phyloP scores from a whole-genome alignment of 2,329 filamentous ascomycete genomes.

The Fusarium anthophilum region DNA sequence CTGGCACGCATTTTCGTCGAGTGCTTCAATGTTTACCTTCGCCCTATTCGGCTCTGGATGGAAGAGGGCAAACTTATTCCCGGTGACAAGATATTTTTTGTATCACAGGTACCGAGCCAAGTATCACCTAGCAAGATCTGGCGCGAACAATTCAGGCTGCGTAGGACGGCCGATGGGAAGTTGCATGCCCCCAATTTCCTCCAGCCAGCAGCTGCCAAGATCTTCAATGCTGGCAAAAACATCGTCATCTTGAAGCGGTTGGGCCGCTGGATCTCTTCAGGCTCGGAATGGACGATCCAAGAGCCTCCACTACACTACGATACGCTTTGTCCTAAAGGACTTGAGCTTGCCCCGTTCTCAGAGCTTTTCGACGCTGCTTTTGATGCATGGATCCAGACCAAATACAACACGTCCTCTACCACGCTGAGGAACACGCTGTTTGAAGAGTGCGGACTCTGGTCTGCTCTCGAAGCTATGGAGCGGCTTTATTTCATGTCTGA shows the following conservation, averaged over 20 bases:
- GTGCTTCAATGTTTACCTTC: constrained; percentile 84
- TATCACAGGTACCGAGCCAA: constrained; percentile 66
- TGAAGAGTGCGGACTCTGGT: constrained; percentile 72
- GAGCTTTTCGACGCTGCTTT: constrained; percentile 79
- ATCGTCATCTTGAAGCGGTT: constrained; percentile 84
- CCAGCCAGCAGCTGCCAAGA: constrained; percentile 71
- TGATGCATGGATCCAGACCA: constrained; percentile 78
- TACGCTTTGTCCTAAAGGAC: constrained; percentile 59
- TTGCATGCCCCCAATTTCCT: constrained; percentile 81
- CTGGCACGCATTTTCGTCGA: constrained; percentile 78
- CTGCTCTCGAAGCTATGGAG: constrained; percentile 72
- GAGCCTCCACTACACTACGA: constrained; percentile 66
- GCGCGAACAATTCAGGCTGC: constrained; percentile 77
- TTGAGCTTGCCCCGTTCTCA: constrained; percentile 72
- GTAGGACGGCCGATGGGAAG: constrained; percentile 65
- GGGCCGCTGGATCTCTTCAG: constrained; percentile 58
- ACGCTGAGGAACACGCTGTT: constrained; percentile 74
- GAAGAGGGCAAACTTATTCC: constrained; percentile 75
- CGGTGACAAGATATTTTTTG: constrained; percentile 78
- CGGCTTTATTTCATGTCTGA: constrained; percentile 81
- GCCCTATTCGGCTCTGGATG: constrained; percentile 86
- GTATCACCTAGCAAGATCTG: constrained; percentile 74
- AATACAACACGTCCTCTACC: constrained; percentile 74
- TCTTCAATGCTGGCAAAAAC: constrained; percentile 90
- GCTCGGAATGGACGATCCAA: constrained; percentile 40